These are phyloP conservation scores for Diaporthe batatas DNA, from an alignment of 2,329 filamentous ascomycete species.

Conservation along the genomic window DNA sequence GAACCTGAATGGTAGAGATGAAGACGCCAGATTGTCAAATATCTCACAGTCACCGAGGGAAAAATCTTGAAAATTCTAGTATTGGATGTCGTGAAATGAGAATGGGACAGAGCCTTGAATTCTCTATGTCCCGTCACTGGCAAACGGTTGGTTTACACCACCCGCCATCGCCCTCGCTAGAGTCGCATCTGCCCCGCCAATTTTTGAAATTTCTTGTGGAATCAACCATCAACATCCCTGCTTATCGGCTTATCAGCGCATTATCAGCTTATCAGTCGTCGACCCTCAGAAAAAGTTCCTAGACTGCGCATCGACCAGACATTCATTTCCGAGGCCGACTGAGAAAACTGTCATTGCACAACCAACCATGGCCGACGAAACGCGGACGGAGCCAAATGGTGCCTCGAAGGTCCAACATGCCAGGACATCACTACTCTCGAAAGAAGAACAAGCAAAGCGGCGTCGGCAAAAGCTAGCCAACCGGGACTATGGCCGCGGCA, in stretches of 20 bases:
- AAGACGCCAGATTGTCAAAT: slow-evolving; percentile 65
- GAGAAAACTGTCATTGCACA: not conserved
- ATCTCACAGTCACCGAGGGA: not conserved
- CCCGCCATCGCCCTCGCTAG: not conserved
- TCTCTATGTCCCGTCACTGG: not conserved
- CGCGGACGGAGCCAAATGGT: slow-evolving; percentile 62
- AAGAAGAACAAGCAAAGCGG: slow-evolving; percentile 63
- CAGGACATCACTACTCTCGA: slow-evolving; percentile 65
- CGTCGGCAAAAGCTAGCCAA: slow-evolving; percentile 73
- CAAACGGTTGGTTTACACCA: not conserved
- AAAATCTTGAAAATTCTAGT: not conserved
- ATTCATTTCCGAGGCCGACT: not conserved
- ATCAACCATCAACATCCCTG: slow-evolving; percentile 5
- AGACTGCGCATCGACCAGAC: not conserved
- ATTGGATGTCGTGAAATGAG: not conserved
- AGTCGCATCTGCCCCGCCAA: slow-evolving; percentile 34
- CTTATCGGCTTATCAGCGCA: slow-evolving; percentile 17
- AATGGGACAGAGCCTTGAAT: slow-evolving; percentile 1
- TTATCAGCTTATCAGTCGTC: slow-evolving; percentile 9
- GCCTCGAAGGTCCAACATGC: slow-evolving; percentile 63
- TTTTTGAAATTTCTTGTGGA: slow-evolving; percentile 39
- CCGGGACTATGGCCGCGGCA: slow-evolving; percentile 86
- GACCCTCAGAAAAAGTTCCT: slow-evolving; percentile 39
- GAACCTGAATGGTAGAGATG: slow-evolving; percentile 84
- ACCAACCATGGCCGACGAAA: slow-evolving; percentile 52